phyloP scores from a whole-genome alignment of 495 filamentous ascomycete species.

The Pseudevernia furfuracea region DNA sequence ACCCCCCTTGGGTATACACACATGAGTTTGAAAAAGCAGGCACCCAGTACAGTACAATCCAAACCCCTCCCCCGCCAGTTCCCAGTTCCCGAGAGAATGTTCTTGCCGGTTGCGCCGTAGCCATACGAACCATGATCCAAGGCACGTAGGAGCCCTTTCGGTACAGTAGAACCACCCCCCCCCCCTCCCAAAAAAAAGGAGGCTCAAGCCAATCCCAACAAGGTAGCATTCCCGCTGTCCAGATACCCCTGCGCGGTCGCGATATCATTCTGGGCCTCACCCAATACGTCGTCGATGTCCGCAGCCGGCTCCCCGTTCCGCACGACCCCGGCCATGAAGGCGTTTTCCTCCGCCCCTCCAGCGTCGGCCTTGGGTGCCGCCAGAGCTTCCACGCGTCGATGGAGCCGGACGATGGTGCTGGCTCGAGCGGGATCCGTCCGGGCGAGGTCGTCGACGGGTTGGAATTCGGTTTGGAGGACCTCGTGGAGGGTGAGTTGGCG shows the following conservation, averaged over 20 bases:
- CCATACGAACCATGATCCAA: background rate
- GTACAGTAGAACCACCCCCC: no score
- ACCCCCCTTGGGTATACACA: no score
- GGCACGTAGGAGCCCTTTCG: background rate
- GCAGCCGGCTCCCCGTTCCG: slow-evolving; percentile 31
- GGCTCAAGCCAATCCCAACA: slow-evolving; percentile 19
- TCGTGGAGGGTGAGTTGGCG: slow-evolving; percentile 54
- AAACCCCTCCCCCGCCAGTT: no score
- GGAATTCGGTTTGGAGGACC: slow-evolving; percentile 57
- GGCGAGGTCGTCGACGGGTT: slow-evolving; percentile 53
- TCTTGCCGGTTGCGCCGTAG: no score
- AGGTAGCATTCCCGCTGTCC: slow-evolving; percentile 10
- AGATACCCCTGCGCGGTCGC: slow-evolving; percentile 17
- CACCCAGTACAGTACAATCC: no score
- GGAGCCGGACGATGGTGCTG: slow-evolving; percentile 66
- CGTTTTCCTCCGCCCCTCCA: slow-evolving; percentile 40
- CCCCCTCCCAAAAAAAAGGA: no score
- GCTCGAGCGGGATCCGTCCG: slow-evolving; percentile 55
- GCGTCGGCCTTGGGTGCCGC: slow-evolving; percentile 34
- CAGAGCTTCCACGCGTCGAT: slow-evolving; percentile 63
- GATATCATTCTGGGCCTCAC: slow-evolving; percentile 33
- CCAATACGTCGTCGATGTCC: slow-evolving; percentile 43
- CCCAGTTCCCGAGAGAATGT: no score
- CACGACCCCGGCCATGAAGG: slow-evolving; percentile 34
- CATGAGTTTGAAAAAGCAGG: no score